These are phyloP conservation scores for Stagonosporopsis rhizophila DNA, from an alignment of 2,329 filamentous ascomycete genomes.

Conservation along the genomic window DNA sequence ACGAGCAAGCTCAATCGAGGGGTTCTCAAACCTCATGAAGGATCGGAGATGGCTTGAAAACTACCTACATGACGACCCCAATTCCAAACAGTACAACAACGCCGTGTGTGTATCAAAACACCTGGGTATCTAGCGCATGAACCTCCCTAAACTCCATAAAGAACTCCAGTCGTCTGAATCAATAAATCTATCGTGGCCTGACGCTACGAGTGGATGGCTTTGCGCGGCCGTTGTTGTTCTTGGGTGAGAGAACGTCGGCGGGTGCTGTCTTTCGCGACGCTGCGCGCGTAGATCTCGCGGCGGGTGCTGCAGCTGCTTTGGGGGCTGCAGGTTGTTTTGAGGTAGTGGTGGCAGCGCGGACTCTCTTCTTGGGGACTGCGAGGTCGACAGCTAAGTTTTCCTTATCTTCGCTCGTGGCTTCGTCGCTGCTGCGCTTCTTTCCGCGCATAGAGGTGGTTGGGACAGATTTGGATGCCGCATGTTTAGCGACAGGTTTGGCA, in stretches of 20 bases:
- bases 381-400: slow-evolving; percentile 33
- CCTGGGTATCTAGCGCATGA: slow-evolving; percentile 16
- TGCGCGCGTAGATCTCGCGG: slow-evolving; percentile 32
- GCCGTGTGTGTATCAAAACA: slow-evolving; percentile 6
- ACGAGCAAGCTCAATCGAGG: slow-evolving; percentile 7
- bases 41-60: slow-evolving; percentile 2
- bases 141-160: slow-evolving; percentile 21
- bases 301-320: slow-evolving; percentile 20
- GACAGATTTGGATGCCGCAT: slow-evolving; percentile 22
- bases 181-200: slow-evolving; percentile 31
- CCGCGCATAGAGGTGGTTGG: slow-evolving; percentile 19
- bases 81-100: slow-evolving; percentile 12
- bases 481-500: slow-evolving; percentile 14
- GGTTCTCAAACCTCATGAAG: slow-evolving; percentile 9
- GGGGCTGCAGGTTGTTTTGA: slow-evolving; percentile 17
- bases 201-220: slow-evolving; percentile 29
- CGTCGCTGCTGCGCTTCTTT: slow-evolving; percentile 39
- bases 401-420: slow-evolving; percentile 38
- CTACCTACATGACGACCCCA: background rate
- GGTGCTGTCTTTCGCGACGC: slow-evolving; percentile 31
- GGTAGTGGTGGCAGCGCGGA: slow-evolving; percentile 15
- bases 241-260: slow-evolving; percentile 34
- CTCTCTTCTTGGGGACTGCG: slow-evolving; percentile 32
- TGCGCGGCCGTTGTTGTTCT: slow-evolving; percentile 27
- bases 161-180: slow-evolving; percentile 7